These are phyloP conservation scores for Beauveria sp. DNA, from an alignment of 2,329 filamentous ascomycete species.

Conservation along the genomic window DNA sequence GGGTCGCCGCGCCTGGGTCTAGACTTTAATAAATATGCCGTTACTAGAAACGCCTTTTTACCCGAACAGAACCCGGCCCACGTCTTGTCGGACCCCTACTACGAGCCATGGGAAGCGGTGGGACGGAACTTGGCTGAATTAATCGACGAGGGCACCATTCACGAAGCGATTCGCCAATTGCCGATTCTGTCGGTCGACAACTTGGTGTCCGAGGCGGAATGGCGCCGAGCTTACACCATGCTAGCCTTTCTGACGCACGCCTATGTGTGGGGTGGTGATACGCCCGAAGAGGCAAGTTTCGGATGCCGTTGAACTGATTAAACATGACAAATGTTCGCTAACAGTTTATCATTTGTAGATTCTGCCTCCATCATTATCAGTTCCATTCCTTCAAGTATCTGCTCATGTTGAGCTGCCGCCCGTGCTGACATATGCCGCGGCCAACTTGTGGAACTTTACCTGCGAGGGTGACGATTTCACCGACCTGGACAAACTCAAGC, in stretches of 20 bases:
- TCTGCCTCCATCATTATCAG: slow-evolving; percentile 67
- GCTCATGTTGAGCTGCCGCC: slow-evolving; percentile 71
- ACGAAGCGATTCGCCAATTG: slow-evolving; percentile 55
- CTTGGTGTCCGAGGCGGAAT: slow-evolving; percentile 60
- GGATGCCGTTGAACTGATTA: too few relatives aligned
- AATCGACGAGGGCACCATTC: slow-evolving; percentile 56
- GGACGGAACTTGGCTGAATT: slow-evolving; percentile 59
- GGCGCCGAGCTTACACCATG: slow-evolving; percentile 73
- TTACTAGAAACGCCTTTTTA: slow-evolving; percentile 64
- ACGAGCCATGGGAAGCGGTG: slow-evolving; percentile 70
- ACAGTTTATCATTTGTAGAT: slow-evolving; percentile 28
- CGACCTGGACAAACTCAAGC: slow-evolving; percentile 60
- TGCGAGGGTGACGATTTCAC: slow-evolving; percentile 48
- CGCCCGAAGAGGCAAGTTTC: slow-evolving; percentile 57
- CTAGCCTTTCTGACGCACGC: slow-evolving; percentile 74
- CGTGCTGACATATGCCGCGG: slow-evolving; percentile 80
- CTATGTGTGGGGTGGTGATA: slow-evolving; percentile 82
- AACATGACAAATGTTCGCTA: neutral
- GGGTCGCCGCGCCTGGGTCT: slow-evolving; percentile 15
- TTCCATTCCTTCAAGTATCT: slow-evolving; percentile 68
- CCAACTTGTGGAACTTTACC: slow-evolving; percentile 86
- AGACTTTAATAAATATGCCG: slow-evolving; percentile 27
- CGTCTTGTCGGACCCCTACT: slow-evolving; percentile 61
- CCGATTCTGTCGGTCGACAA: slow-evolving; percentile 60
- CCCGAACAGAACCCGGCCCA: slow-evolving; percentile 61